A percentile compares a stretch with the other conserved stretches of the same genome.
These are phyloP conservation scores for Yarrowia hollandica DNA, from an alignment of 805 yeast genomes.

Conservation along the genomic window DNA sequence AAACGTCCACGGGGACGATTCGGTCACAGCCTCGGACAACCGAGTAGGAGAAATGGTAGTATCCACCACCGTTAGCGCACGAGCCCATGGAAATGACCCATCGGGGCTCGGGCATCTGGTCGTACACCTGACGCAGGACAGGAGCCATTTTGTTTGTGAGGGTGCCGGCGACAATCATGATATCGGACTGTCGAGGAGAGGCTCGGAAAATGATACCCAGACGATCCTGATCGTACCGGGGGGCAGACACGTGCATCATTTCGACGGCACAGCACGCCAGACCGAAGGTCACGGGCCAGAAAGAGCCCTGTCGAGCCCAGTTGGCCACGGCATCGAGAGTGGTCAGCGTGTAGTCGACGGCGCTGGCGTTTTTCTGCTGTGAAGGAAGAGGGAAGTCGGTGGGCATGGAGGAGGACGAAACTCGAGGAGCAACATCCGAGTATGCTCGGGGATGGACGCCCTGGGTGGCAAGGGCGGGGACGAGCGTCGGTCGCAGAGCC, in stretches of 20 bases:
- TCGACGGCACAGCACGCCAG: slow-evolving; percentile 93
- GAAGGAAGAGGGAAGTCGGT: slow-evolving; percentile 71
- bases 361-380: slow-evolving; percentile 58
- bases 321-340: slow-evolving; percentile 78
- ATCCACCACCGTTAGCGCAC: slow-evolving; percentile 93
- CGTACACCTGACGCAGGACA: slow-evolving; percentile 86
- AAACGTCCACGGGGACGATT: slow-evolving; percentile 82
- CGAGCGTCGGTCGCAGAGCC: slow-evolving; percentile 27
- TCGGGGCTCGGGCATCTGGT: slow-evolving; percentile 92
- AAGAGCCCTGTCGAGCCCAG: slow-evolving; percentile 90
- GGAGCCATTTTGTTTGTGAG: slow-evolving; percentile 93
- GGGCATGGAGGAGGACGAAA: slow-evolving; percentile 45
- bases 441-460: slow-evolving; percentile 6
- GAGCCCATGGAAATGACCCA: slow-evolving; percentile 96
- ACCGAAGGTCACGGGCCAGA: slow-evolving; percentile 93
- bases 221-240: slow-evolving; percentile 89
- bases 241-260: slow-evolving; percentile 92
- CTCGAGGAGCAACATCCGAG: slow-evolving; percentile 8
- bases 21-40: slow-evolving; percentile 91
- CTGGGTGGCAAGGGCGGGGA: background rate
- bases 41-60: slow-evolving; percentile 84
- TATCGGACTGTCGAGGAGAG: slow-evolving; percentile 88
- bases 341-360: slow-evolving; percentile 78
- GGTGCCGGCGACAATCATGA: slow-evolving; percentile 90
- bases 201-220: slow-evolving; percentile 92